Conservation (phyloP, 208 protist species). For the Crithidia brevicula region DNA sequence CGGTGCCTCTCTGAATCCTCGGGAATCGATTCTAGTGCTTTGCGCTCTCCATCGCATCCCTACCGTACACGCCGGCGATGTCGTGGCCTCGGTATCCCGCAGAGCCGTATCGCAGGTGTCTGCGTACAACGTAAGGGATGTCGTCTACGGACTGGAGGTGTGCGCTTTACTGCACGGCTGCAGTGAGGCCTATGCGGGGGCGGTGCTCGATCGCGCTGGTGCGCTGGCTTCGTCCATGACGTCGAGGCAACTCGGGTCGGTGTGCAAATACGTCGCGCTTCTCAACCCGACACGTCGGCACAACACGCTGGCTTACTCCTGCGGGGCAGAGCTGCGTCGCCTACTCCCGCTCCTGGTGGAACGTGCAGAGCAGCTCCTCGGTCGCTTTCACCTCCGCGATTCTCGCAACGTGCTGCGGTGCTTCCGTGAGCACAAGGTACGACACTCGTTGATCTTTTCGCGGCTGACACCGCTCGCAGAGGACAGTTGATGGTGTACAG, state of each 20-base stretch:
- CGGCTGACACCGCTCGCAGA: slow-evolving; percentile 57
- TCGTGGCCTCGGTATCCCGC: slow-evolving; percentile 56
- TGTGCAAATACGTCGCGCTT: slow-evolving; percentile 80
- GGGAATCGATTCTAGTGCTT: slow-evolving; percentile 66
- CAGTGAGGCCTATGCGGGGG: slow-evolving; percentile 52
- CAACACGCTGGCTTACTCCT: slow-evolving; percentile 48
- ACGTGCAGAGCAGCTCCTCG: slow-evolving; percentile 64
- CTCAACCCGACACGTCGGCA: slow-evolving; percentile 42
- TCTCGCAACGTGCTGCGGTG: slow-evolving; percentile 80
- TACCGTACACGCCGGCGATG: slow-evolving; percentile 39
- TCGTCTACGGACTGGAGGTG: slow-evolving; percentile 75
- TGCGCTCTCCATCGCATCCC: slow-evolving; percentile 68
- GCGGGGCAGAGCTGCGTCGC: slow-evolving; percentile 64
- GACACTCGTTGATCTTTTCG: slow-evolving; percentile 84
- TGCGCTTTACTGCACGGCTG: slow-evolving; percentile 55
- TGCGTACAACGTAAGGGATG: slow-evolving; percentile 68
- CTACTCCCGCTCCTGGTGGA: slow-evolving; percentile 63
- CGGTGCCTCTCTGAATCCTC: slow-evolving; percentile 34
- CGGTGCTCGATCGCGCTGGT: slow-evolving; percentile 57
- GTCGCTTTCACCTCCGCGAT: slow-evolving; percentile 70
- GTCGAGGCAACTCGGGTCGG: slow-evolving; percentile 50
- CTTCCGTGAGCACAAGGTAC: slow-evolving; percentile 72
- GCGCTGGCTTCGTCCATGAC: slow-evolving; percentile 44
- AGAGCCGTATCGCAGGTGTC: slow-evolving; percentile 38
- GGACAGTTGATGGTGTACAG: slow-evolving; percentile 9